Conservation (phyloP, 345 rosid genomes). For the Corchorus capsularis region DNA sequence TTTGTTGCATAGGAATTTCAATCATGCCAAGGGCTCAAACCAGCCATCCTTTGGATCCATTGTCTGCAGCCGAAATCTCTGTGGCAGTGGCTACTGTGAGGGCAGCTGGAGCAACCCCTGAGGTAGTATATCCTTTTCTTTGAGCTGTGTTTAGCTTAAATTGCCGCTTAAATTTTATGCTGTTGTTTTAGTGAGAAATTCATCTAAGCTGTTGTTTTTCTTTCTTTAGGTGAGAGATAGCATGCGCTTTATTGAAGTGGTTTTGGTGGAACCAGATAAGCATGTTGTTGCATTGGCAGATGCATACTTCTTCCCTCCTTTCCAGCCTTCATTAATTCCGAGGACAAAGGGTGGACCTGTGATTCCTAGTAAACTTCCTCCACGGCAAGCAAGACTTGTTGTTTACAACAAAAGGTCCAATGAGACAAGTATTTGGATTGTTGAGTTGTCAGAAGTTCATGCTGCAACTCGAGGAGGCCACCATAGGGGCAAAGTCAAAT, state of each 20-base stretch:
- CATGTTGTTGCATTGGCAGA: slow-evolving; percentile 76
- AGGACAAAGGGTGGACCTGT: slow-evolving; percentile 69
- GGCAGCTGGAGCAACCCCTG: slow-evolving; percentile 82
- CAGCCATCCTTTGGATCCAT: slow-evolving; percentile 78
- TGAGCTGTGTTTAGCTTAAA: background rate
- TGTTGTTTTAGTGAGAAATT: background rate
- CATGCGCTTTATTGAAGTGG: slow-evolving; percentile 80
- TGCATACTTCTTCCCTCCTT: slow-evolving; percentile 85
- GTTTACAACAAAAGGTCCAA: slow-evolving; percentile 75
- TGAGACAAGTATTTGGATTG: slow-evolving; percentile 72
- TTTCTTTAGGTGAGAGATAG: slow-evolving; percentile 66
- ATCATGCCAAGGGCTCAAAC: slow-evolving; percentile 62
- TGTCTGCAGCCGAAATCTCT: slow-evolving; percentile 75
- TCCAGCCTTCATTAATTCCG: slow-evolving; percentile 76
- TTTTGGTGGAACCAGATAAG: slow-evolving; percentile 65
- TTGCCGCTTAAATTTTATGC: background rate
- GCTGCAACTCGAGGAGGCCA: slow-evolving; percentile 81
- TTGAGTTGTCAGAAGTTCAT: slow-evolving; percentile 73
- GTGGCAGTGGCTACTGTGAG: slow-evolving; percentile 81
- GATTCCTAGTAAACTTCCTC: slow-evolving; percentile 73
- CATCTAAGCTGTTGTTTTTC: background rate
- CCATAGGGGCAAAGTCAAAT: slow-evolving; percentile 74
- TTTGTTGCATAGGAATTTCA: slow-evolving; percentile 41
- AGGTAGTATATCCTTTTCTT: slow-evolving; percentile 32
- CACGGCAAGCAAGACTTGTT: slow-evolving; percentile 68